Conservation (phyloP, 179 eudicot genomes). For the Spergularia azorica region DNA sequence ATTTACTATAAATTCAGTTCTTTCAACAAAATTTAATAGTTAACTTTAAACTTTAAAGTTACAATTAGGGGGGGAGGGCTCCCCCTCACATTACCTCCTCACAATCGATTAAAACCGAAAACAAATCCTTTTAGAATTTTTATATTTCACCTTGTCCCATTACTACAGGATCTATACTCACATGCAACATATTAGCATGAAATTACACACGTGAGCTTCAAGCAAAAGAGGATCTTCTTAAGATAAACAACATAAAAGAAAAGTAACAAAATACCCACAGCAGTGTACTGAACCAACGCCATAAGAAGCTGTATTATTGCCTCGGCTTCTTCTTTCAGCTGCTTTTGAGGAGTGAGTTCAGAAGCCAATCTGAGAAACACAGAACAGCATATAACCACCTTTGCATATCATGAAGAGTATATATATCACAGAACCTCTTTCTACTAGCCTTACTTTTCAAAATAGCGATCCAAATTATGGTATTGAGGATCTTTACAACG, state of each 20-base stretch:
- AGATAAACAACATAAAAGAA: neutral
- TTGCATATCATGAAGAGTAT: constrained; percentile 2
- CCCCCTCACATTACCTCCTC: too few relatives aligned
- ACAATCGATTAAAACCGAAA: too few relatives aligned
- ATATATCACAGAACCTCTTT: constrained; percentile 4
- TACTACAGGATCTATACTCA: too few relatives aligned
- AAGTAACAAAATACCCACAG: constrained; percentile 55
- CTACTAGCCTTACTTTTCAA: constrained; percentile 71
- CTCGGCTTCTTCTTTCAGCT: constrained; percentile 84
- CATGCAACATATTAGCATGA: neutral
- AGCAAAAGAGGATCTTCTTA: neutral
- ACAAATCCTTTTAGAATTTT: too few relatives aligned
- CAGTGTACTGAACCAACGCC: constrained; percentile 84
- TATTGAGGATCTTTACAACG: constrained; percentile 98
- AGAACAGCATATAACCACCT: constrained; percentile 10
- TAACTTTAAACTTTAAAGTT: too few relatives aligned
- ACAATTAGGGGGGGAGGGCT: neutral
- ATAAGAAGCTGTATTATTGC: constrained; percentile 65
- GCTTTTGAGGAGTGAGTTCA: constrained; percentile 68
- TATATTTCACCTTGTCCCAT: too few relatives aligned
- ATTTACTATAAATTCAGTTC: neutral
- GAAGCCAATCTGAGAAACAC: constrained; percentile 61
- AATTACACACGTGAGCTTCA: neutral
- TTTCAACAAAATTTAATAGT: neutral
- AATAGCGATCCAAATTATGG: constrained; percentile 96